A percentile compares a stretch with the other conserved stretches of the same genome.
Conservation (phyloP, 495 filamentous ascomycete species). For the Penicillium samsonianum region DNA sequence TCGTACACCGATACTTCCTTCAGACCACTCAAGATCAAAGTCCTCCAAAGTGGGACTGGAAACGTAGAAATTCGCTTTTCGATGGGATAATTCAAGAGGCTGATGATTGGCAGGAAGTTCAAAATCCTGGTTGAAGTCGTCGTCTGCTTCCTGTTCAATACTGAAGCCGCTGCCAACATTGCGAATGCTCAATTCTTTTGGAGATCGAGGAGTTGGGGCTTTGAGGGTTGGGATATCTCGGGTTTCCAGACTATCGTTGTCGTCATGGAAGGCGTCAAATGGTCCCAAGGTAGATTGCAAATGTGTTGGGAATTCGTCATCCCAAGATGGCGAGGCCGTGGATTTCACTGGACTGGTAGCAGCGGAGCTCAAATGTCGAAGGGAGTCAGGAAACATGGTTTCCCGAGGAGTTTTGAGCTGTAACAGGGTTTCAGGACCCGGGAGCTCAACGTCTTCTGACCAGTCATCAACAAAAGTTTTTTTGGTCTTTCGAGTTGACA, state of each 20-base stretch:
- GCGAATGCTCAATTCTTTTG: slow-evolving; percentile 45
- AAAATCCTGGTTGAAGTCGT: slow-evolving; percentile 76
- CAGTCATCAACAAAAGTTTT: slow-evolving; percentile 83
- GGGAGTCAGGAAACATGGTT: slow-evolving; percentile 63
- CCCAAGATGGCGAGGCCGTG: slow-evolving; percentile 34
- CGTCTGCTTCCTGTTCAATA: slow-evolving; percentile 52
- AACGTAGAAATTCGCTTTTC: slow-evolving; percentile 58
- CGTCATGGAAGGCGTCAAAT: slow-evolving; percentile 63
- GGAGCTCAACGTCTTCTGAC: slow-evolving; percentile 87
- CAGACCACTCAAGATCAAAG: slow-evolving; percentile 81
- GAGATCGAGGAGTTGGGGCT: slow-evolving; percentile 58
- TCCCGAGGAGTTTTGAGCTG: slow-evolving; percentile 63
- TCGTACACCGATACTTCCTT: slow-evolving; percentile 85
- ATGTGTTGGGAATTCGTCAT: slow-evolving; percentile 29
- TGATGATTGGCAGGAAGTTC: slow-evolving; percentile 65
- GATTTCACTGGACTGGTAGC: slow-evolving; percentile 44
- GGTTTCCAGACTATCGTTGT: slow-evolving; percentile 60
- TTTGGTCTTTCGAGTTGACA: slow-evolving; percentile 78
- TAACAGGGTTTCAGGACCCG: slow-evolving; percentile 58
- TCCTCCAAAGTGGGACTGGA: slow-evolving; percentile 67
- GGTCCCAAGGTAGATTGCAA: slow-evolving; percentile 30
- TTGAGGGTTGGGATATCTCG: slow-evolving; percentile 71
- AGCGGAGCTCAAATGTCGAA: slow-evolving; percentile 62
- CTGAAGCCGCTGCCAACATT: slow-evolving; percentile 24
- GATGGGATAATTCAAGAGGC: slow-evolving; percentile 59